phyloP scores from a whole-genome alignment of 148 eudicot genomes.

The Limonium bicolor region DNA sequence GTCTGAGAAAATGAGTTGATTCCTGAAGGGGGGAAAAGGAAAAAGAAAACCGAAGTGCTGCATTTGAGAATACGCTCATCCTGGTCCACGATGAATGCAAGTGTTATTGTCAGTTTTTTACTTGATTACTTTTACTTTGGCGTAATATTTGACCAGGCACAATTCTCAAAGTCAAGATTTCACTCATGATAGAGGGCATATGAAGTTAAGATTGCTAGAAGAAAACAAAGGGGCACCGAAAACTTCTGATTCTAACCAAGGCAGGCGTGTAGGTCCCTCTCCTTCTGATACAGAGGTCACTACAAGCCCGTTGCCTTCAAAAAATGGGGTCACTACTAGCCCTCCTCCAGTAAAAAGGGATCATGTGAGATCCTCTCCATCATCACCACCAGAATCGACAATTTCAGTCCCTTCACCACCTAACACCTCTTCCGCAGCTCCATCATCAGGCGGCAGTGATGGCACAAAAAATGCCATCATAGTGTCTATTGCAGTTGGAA shows the following conservation, averaged over 20 bases:
- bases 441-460: background rate
- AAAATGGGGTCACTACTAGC: background rate
- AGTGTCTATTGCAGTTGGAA: conserved; percentile 15
- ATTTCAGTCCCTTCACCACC: background rate
- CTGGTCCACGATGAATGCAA: no score
- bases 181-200: background rate
- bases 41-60: no score
- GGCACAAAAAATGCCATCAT: background rate
- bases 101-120: no score
- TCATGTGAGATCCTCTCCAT: background rate
- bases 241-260: no score
- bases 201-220: background rate
- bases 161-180: no score
- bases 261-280: background rate
- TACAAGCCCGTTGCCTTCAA: background rate
- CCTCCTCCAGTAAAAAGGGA: background rate
- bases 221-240: background rate
- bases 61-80: no score
- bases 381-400: conserved; percentile 6
- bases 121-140: no score
- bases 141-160: no score
- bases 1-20: background rate
- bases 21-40: no score
- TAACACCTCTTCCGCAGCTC: background rate
- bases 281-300: background rate